Conservation (phyloP, 2,329 filamentous ascomycete genomes). For the Colletotrichum falcatum region DNA sequence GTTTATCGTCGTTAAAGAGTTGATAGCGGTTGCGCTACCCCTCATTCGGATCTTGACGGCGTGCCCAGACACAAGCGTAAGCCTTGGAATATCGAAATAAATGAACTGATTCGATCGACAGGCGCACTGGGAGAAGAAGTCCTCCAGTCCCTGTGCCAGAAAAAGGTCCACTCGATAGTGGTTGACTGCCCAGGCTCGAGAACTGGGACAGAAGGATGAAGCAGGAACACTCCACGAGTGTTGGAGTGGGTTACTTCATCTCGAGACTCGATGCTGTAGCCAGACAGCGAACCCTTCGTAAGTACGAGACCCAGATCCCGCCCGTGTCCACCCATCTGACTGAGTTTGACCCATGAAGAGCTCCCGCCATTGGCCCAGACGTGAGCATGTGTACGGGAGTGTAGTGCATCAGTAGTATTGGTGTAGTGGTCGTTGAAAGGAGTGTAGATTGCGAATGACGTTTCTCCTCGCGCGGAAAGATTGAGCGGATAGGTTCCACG, state of each 20-base stretch:
- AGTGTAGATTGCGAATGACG: slow-evolving; percentile 35
- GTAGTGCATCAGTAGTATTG: slow-evolving; percentile 32
- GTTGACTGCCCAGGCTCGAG: slow-evolving; percentile 26
- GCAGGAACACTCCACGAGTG: slow-evolving; percentile 36
- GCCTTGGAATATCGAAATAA: slow-evolving; percentile 14
- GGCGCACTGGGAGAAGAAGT: slow-evolving; percentile 31
- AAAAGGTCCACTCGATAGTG: slow-evolving; percentile 28
- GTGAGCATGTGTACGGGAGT: slow-evolving; percentile 30
- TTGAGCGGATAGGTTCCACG: slow-evolving; percentile 11
- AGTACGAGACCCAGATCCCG: slow-evolving; percentile 36
- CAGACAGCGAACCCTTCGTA: slow-evolving; percentile 25
- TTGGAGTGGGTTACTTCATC: slow-evolving; percentile 34
- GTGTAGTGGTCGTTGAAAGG: slow-evolving; percentile 41
- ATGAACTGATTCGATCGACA: slow-evolving; percentile 28
- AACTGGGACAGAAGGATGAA: slow-evolving; percentile 27
- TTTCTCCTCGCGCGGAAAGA: slow-evolving; percentile 17
- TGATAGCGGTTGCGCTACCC: slow-evolving; percentile 10
- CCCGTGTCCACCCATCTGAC: slow-evolving; percentile 36
- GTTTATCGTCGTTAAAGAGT: slow-evolving; percentile 14
- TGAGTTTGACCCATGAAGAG: slow-evolving; percentile 37
- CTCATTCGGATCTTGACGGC: slow-evolving; percentile 11
- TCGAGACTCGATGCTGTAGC: slow-evolving; percentile 39
- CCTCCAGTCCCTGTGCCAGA: slow-evolving; percentile 36
- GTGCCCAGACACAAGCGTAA: slow-evolving; percentile 18
- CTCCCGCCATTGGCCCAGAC: slow-evolving; percentile 34